phyloP scores from a whole-genome alignment of 768 basidiomycete genomes.

The Kwoniella sp. region DNA sequence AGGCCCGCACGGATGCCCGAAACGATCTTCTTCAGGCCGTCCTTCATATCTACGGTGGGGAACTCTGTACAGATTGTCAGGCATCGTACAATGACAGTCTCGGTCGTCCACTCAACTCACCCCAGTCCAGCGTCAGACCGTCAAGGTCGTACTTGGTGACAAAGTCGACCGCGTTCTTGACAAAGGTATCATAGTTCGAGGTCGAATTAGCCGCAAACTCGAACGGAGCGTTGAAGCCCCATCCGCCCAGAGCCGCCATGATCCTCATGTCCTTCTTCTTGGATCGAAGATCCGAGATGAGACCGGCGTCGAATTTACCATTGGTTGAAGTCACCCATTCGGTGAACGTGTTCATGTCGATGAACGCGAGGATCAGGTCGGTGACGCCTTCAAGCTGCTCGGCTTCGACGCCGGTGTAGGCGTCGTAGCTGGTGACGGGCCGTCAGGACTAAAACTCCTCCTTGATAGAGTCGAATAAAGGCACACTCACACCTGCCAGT shows the following conservation, averaged over 20 bases:
- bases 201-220: constrained; percentile 4
- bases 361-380: constrained; percentile 26
- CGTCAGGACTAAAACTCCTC: too few species aligned
- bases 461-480: not conserved
- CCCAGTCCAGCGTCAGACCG: constrained; percentile 14
- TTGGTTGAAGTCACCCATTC: constrained; percentile 6
- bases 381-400: constrained; percentile 25
- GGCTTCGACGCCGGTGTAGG: constrained; percentile 1
- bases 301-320: constrained; percentile 8
- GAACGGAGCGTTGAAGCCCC: constrained; percentile 18
- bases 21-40: not conserved
- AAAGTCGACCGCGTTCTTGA: constrained; percentile 3
- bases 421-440: constrained; percentile 10
- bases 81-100: not conserved
- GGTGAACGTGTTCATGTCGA: not conserved
- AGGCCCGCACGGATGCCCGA: not conserved
- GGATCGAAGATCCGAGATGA: not conserved
- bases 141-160: constrained; percentile 8
- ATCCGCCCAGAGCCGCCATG: constrained; percentile 30
- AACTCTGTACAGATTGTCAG: too few species aligned
- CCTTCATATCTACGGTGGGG: not conserved
- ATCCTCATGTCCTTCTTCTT: constrained; percentile 20
- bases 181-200: constrained; percentile 6
- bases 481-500: constrained; percentile 23
- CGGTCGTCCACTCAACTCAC: too few species aligned